Evolutionary conservation across 331 rosid genomes (phyloP), one percentile per base, ranked within the genome.

Genomic region (Stylosanthes scabra): DNA sequence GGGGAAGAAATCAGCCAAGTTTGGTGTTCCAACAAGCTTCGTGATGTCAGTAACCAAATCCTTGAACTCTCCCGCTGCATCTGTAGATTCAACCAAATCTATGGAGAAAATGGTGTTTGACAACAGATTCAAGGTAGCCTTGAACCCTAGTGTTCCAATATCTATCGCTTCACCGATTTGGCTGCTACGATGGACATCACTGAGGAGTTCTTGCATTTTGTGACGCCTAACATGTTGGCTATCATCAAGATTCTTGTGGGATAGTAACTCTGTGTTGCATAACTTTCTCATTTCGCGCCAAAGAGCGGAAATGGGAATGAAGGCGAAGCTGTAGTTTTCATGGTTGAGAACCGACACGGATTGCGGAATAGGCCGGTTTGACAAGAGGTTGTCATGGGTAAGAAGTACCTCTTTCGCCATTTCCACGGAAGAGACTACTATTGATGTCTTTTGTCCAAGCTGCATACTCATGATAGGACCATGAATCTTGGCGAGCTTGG

Each of bases 21-120:
- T 90, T 2, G 89, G 88, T 3, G 80, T 83, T 57, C 92, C 88
- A 3, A 72, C 88, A 8, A 79, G 84, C 28, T 81, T 77, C 71
- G 86, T 70, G 4, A 83, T 78, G 20, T 46, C 37, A 2, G 67
- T 11, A 27, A 78, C 75, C 9, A 50, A 1, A 13, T 85, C 82
- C 80, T 78, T 88, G 66, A 84, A 88, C 58, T 82, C 84, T 20
- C 37, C 71, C 0, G 90, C 89, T 60, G 62, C 54, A 50, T 80
- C 86, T 1, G 82, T 13, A 29, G 52, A 64, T 62, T 70, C 66
- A 55, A 77, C 42, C 72, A 77, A 70, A 63, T 70, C 77, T 31
- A 54, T 15, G 9, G 81, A 77, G 66, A 77, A 77, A 44, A 77
- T 70, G 1, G 81, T 77, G 44, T 63, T 63, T 62, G 81, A 70